Base-by-base conservation (phyloP, 2,329 filamentous ascomycete species). In the Gaeumannomyces tritici region DNA sequence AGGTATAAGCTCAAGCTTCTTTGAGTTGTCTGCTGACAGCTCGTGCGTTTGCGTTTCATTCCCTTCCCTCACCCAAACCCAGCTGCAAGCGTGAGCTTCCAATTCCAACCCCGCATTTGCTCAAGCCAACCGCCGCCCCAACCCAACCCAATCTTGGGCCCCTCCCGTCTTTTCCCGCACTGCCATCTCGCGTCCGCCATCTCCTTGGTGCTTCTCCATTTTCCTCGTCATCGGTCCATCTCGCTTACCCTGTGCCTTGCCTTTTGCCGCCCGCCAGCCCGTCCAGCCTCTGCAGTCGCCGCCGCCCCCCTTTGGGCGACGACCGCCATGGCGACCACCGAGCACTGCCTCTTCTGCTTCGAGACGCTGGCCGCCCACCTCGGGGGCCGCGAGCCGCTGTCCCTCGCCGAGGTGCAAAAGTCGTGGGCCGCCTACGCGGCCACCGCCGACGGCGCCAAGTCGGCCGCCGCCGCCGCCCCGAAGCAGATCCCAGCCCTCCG, bases 341-440 rank as follows among this genome's bases (percentile, higher is more conserved):
- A 88, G 64, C 93, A 98, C 76, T 97, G 93, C 75, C 86, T 93
- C 70, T 93, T 88, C 76, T 97, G 93, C 79, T 98, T 99, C 80
- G 95, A 99, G 76, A 82, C 82, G 55, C 86, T 99, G 51, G 82
- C 85, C 60, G 89, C 93, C 62, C 84, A 86, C 64, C 90, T 96
- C 67, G 84, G 91, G 67, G 78, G 83, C 66, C 87, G 88, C 65
- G 80, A 87, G 63, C 78, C 89, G 13, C 79, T 92, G 68, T 81
- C 79, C 59, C 84, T 98, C 28, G 73, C 79, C 56, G 80, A 88
- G 66, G 82, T 96, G 64, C 84, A 93, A 75, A 78, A 84, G 24
- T 84, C 89, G 9, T 96, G 78, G 72, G 71, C 74, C 57, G 73
- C 74, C 58, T 83, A 77, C 68, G 58, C 66, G 58, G 71, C 71